Evolutionary conservation across 306 rosid genomes (phyloP).

Genomic region (Chamaecrista fasciculata): DNA sequence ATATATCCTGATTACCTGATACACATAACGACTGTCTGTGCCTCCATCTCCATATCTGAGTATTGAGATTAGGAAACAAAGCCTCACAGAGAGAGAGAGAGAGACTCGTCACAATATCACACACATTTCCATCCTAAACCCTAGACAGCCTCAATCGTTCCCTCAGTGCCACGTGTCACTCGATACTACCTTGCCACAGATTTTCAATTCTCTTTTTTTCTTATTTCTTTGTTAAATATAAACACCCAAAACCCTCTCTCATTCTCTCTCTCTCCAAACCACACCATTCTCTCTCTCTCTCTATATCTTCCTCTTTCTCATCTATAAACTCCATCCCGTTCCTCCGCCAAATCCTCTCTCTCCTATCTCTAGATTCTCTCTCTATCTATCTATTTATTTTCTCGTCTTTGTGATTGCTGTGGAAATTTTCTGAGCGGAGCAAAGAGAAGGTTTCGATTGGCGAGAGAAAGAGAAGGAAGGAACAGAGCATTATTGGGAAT

Average conservation of each 20-base stretch:
- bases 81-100: neutral
- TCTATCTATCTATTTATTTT: neutral
- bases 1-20: no score
- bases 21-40: no score
- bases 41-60: no score
- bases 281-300: neutral
- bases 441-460: neutral
- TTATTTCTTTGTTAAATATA: neutral
- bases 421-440: no score
- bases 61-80: no score
- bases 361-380: neutral
- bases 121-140: slow-evolving; percentile 28
- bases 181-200: slow-evolving; percentile 4
- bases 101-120: neutral
- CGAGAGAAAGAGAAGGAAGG: neutral
- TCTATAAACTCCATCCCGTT: neutral
- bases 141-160: slow-evolving; percentile 43
- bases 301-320: neutral
- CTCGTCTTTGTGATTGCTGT: neutral
- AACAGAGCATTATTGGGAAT: neutral
- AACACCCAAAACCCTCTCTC: neutral
- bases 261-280: neutral
- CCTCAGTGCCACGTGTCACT: slow-evolving; percentile 45
- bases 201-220: slow-evolving; percentile 11
- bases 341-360: neutral